Conservation (phyloP, 805 yeast genomes). For the Candida sithepensis region DNA sequence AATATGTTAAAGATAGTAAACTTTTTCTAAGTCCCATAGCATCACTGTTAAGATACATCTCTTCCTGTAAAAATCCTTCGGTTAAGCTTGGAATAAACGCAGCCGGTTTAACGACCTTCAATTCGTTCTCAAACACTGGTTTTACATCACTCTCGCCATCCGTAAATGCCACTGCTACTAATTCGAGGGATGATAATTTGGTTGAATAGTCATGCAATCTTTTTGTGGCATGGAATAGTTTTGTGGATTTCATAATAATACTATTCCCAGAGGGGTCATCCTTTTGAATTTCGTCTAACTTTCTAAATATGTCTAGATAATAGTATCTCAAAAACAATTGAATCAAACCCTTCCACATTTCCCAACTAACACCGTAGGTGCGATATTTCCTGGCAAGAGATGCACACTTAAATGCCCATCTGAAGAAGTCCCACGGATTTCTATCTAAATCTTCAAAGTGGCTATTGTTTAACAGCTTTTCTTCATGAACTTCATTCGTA, state of each 20-base stretch:
- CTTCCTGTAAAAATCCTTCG: background rate
- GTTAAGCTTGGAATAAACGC: constrained; percentile 2
- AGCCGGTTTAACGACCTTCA: constrained; percentile 5
- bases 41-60: constrained; percentile 9
- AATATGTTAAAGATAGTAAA: constrained; percentile 9
- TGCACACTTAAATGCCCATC: constrained; percentile 31
- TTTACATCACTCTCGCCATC: constrained; percentile 4
- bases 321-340: constrained; percentile 7
- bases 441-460: constrained; percentile 23
- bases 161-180: constrained; percentile 14
- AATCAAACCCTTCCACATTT: constrained; percentile 15
- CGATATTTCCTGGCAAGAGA: constrained; percentile 8
- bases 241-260: background rate
- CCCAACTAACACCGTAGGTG: constrained; percentile 14
- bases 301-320: constrained; percentile 5
- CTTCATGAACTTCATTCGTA: background rate
- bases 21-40: constrained; percentile 15
- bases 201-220: constrained; percentile 8
- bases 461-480: constrained; percentile 16
- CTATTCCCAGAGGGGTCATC: background rate
- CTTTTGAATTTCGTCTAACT: background rate
- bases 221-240: constrained; percentile 4
- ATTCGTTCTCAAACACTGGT: constrained; percentile 19
- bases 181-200: constrained; percentile 8
- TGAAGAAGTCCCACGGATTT: constrained; percentile 25